Percentiles rank a stretch among this genome's conserved stretches.
Conservation (phyloP, 2,329 filamentous ascomycete genomes). For the Exophiala dermatitidis region DNA sequence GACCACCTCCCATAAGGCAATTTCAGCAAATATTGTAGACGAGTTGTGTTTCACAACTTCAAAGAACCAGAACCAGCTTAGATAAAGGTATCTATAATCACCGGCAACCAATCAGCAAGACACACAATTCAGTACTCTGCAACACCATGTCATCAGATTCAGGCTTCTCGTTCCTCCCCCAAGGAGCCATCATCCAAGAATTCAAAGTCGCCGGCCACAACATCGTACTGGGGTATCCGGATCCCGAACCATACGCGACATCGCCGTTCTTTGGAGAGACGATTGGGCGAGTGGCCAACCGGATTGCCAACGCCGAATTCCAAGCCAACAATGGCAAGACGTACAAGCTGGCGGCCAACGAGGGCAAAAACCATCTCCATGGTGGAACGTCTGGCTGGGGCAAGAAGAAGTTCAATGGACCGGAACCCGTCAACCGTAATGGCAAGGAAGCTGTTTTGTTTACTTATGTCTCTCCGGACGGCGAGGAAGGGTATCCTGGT, state of each 20-base stretch:
- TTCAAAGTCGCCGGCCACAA: constrained; percentile 71
- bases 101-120: too few species aligned
- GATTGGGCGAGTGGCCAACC: constrained; percentile 78
- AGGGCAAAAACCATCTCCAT: constrained; percentile 70
- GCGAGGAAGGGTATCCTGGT: constrained; percentile 85
- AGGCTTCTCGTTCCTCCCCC: constrained; percentile 40
- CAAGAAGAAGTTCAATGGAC: constrained; percentile 69
- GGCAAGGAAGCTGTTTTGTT: constrained; percentile 63
- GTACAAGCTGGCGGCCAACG: constrained; percentile 67
- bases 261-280: constrained; percentile 82
- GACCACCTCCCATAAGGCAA: too few species aligned
- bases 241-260: constrained; percentile 69
- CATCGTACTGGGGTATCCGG: constrained; percentile 82
- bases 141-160: constrained; percentile 30
- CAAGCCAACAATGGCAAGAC: constrained; percentile 68
- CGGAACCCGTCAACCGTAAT: constrained; percentile 49
- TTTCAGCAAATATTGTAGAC: too few species aligned
- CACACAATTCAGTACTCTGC: too few species aligned
- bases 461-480: constrained; percentile 55
- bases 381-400: constrained; percentile 72
- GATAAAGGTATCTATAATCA: too few species aligned
- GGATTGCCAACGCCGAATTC: constrained; percentile 66
- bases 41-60: neutral
- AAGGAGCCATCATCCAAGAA: constrained; percentile 52
- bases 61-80: neutral